Evolutionary conservation across 1,284 basidiomycete genomes (phyloP).

Genomic region (Lentinula novae-zelandiae): DNA sequence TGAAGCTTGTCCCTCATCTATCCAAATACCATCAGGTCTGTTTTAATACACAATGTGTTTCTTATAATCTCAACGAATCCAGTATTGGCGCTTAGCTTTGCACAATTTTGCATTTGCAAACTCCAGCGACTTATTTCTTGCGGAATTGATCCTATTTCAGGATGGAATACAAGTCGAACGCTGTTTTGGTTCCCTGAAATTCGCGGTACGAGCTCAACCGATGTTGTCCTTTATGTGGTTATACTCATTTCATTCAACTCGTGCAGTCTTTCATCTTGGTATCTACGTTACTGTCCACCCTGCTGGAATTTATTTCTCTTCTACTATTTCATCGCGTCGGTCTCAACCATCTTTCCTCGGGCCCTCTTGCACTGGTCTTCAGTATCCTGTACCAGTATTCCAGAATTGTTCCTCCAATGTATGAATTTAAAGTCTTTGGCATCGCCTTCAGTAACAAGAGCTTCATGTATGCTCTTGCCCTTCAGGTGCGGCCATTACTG

Average conservation of each 20-base stretch:
- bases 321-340: slow-evolving; percentile 61
- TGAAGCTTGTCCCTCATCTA: slow-evolving; percentile 65
- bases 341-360: slow-evolving; percentile 71
- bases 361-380: slow-evolving; percentile 70
- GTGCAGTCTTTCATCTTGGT: slow-evolving; percentile 72
- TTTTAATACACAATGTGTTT: slow-evolving; percentile 15
- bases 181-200: slow-evolving; percentile 85
- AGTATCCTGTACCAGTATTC: slow-evolving; percentile 79
- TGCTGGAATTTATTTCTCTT: slow-evolving; percentile 62
- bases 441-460: slow-evolving; percentile 74
- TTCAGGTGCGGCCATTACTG: slow-evolving; percentile 45
- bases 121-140: slow-evolving; percentile 82
- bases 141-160: slow-evolving; percentile 73
- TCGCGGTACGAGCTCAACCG: slow-evolving; percentile 58
- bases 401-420: slow-evolving; percentile 72
- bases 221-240: neutral
- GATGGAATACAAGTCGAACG: slow-evolving; percentile 76
- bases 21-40: slow-evolving; percentile 66
- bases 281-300: slow-evolving; percentile 60
- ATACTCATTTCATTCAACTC: slow-evolving; percentile 5
- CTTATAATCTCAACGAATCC: slow-evolving; percentile 22
- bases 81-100: slow-evolving; percentile 83
- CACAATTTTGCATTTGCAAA: slow-evolving; percentile 81
- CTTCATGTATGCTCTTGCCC: slow-evolving; percentile 63
- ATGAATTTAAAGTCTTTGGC: slow-evolving; percentile 74